These are phyloP conservation scores for Reutealis trisperma DNA, from an alignment of 345 rosid genomes.

Conservation along the genomic window DNA sequence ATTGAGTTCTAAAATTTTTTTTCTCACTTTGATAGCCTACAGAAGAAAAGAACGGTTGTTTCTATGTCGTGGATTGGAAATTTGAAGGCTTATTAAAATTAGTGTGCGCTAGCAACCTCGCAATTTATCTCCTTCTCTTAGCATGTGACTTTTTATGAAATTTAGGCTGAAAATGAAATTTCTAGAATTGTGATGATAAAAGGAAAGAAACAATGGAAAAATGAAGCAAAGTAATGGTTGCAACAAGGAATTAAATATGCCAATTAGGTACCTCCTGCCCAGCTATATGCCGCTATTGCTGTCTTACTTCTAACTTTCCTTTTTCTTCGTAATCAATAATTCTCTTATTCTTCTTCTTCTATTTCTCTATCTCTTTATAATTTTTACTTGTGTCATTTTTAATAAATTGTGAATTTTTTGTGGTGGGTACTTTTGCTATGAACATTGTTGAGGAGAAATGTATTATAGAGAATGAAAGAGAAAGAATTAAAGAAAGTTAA, in stretches of 20 bases:
- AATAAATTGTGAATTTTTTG: not conserved
- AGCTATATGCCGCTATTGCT: conserved; percentile 61
- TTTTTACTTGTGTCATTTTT: not conserved
- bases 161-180: not conserved
- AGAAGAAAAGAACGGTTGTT: not conserved
- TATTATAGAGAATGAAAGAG: too few species aligned
- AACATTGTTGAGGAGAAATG: too few species aligned
- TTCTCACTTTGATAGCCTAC: not conserved
- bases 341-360: not conserved
- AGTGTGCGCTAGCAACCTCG: too few species aligned
- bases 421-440: not conserved
- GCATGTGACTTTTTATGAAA: not conserved
- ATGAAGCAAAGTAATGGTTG: conserved; percentile 47
- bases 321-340: conserved; percentile 57
- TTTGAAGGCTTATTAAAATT: not conserved
- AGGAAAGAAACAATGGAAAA: conserved; percentile 59
- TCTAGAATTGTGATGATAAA: conserved; percentile 41
- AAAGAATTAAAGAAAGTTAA: too few species aligned
- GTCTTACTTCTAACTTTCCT: conserved; percentile 49
- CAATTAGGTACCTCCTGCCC: conserved; percentile 55
- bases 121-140: not conserved
- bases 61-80: not conserved
- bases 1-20: too few species aligned
- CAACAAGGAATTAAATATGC: conserved; percentile 49
- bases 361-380: not conserved